phyloP scores from a whole-genome alignment of 768 basidiomycete species.

The Boletus edulis region DNA sequence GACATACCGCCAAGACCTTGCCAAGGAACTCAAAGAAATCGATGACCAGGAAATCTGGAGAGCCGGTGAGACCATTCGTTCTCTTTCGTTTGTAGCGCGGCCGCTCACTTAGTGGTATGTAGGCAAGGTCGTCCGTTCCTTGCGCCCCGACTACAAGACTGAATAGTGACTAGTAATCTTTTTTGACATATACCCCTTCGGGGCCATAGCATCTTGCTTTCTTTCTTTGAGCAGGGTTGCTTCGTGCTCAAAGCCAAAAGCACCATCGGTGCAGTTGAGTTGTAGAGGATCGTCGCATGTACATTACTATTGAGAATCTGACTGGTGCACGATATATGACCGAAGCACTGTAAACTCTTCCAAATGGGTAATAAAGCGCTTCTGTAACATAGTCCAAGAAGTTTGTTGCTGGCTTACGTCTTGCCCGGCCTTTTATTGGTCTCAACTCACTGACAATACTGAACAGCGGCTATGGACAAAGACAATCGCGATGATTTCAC shows the following conservation, averaged over 20 bases:
- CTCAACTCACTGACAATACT: neutral
- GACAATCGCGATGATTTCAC: conserved; percentile 85
- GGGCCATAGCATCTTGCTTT: conserved; percentile 1
- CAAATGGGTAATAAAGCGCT: conserved; percentile 2
- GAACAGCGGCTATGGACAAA: conserved; percentile 44
- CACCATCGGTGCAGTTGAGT: conserved; percentile 22
- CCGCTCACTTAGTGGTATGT: conserved; percentile 4
- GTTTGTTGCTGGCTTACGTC: too few species aligned
- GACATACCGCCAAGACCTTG: conserved; percentile 92
- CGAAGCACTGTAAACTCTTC: neutral
- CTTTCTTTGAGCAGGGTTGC: conserved; percentile 7
- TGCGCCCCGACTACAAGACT: conserved; percentile 83
- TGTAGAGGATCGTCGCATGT: conserved; percentile 16
- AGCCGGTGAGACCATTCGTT: conserved; percentile 55
- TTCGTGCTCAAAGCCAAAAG: conserved; percentile 24
- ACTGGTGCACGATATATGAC: too few species aligned
- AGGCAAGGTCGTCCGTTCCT: conserved; percentile 88
- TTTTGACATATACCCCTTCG: conserved; percentile 6
- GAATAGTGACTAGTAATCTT: conserved; percentile 33
- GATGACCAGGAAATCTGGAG: conserved; percentile 99
- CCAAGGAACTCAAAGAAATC: conserved; percentile 90
- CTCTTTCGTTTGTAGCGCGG: neutral
- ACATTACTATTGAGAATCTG: conserved; percentile 2
- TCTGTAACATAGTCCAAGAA: neutral
- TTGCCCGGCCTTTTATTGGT: neutral